These are phyloP conservation scores for Colletotrichum noveboracense DNA, from an alignment of 2,329 filamentous ascomycete genomes.

Conservation along the genomic window DNA sequence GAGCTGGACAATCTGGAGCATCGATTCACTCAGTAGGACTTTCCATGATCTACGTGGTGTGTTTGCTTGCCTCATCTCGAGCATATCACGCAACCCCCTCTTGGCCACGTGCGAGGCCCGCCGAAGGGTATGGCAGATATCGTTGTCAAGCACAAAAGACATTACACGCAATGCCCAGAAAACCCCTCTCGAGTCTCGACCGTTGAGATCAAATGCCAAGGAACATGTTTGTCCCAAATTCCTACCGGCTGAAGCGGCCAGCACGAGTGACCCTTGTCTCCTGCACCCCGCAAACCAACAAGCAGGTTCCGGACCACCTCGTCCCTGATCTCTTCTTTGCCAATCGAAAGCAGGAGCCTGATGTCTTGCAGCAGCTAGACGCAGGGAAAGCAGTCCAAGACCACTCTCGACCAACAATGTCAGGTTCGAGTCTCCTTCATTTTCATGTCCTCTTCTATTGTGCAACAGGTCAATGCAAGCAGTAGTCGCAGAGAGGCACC, in stretches of 20 bases:
- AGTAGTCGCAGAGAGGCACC: not conserved
- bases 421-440: not conserved
- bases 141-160: rapidly evolving
- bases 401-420: not conserved
- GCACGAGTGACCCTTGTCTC: not conserved
- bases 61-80: not conserved
- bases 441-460: not conserved
- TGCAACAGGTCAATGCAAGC: not conserved
- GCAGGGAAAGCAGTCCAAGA: not conserved
- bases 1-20: too few relatives aligned
- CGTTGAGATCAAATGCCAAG: not conserved
- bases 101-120: not conserved
- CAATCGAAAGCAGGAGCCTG: not conserved
- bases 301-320: not conserved
- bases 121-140: not conserved
- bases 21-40: too few relatives aligned
- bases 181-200: not conserved
- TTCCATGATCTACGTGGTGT: not conserved
- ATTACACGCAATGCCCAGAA: not conserved
- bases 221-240: not conserved
- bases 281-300: not conserved
- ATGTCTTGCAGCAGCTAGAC: not conserved
- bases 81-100: too few relatives aligned
- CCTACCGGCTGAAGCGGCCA: not conserved
- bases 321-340: not conserved